Conservation (phyloP, 768 basidiomycete species). For the Cystobasidium onofrii region DNA sequence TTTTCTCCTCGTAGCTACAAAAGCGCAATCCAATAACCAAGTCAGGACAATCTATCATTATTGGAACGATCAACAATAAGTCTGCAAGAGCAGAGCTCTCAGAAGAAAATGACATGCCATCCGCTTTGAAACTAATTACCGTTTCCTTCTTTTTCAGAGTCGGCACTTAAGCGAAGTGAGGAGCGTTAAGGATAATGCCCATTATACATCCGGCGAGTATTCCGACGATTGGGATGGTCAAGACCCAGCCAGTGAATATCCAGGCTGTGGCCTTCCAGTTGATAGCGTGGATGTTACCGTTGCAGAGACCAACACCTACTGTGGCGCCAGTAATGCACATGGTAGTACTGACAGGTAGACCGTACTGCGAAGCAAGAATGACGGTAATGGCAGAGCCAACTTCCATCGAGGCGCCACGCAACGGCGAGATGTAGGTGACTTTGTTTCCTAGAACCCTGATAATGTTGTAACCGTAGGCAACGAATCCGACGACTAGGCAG, state of each 20-base stretch:
- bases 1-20: too few species aligned
- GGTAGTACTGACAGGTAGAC: slow-evolving; percentile 44
- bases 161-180: neutral
- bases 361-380: slow-evolving; percentile 48
- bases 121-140: too few species aligned
- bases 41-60: too few species aligned
- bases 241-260: slow-evolving; percentile 42
- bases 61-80: too few species aligned
- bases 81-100: too few species aligned
- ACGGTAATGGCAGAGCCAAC: slow-evolving; percentile 50
- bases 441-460: slow-evolving; percentile 43
- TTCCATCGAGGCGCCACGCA: slow-evolving; percentile 50
- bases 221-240: slow-evolving; percentile 39
- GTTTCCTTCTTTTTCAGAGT: too few species aligned
- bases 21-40: too few species aligned
- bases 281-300: slow-evolving; percentile 44
- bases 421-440: slow-evolving; percentile 49
- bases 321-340: slow-evolving; percentile 48
- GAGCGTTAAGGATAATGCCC: slow-evolving; percentile 23
- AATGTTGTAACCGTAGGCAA: slow-evolving; percentile 41
- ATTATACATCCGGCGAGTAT: slow-evolving; percentile 41
- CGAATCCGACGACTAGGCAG: slow-evolving; percentile 43
- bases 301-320: slow-evolving; percentile 45
- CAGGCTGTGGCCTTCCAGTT: slow-evolving; percentile 46
- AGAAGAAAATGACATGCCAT: too few species aligned